phyloP scores from a whole-genome alignment of 805 yeast species.

The Zygotorulaspora sp. region DNA sequence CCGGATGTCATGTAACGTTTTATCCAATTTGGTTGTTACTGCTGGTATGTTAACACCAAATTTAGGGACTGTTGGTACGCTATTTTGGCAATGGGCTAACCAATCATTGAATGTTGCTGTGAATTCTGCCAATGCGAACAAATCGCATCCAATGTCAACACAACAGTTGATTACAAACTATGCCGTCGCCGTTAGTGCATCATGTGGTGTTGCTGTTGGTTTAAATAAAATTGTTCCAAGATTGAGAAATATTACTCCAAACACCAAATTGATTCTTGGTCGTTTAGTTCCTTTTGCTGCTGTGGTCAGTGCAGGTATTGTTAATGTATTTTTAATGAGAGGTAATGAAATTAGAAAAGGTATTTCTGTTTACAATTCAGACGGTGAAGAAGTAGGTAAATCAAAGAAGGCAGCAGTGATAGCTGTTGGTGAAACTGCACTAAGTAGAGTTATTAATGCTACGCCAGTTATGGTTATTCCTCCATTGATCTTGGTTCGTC shows the following conservation, averaged over 20 bases:
- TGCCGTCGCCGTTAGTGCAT: constrained; percentile 84
- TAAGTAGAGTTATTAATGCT: constrained; percentile 90
- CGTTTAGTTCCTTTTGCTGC: constrained; percentile 98
- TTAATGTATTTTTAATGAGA: constrained; percentile 95
- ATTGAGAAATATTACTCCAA: constrained; percentile 62
- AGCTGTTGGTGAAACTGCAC: constrained; percentile 97
- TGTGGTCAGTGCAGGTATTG: constrained; percentile 94
- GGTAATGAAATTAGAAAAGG: constrained; percentile 88
- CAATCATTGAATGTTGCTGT: constrained; percentile 96
- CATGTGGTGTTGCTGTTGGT: constrained; percentile 94
- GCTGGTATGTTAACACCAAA: constrained; percentile 98
- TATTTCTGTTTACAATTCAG: constrained; percentile 62
- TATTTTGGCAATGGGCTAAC: constrained; percentile 97
- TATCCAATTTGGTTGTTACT: constrained; percentile 90
- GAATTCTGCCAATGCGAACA: constrained; percentile 93
- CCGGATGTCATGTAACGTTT: constrained; percentile 94
- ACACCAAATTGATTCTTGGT: constrained; percentile 65
- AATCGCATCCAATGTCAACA: constrained; percentile 84
- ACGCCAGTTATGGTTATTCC: constrained; percentile 98
- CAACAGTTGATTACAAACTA: constrained; percentile 75
- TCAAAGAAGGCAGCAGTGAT: constrained; percentile 83
- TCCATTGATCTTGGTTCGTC: constrained; percentile 72
- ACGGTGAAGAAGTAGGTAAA: constrained; percentile 61
- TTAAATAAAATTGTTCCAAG: constrained; percentile 87
- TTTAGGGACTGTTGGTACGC: constrained; percentile 80